phyloP scores from a whole-genome alignment of 768 basidiomycete genomes.

The Heimioporus sp. region DNA sequence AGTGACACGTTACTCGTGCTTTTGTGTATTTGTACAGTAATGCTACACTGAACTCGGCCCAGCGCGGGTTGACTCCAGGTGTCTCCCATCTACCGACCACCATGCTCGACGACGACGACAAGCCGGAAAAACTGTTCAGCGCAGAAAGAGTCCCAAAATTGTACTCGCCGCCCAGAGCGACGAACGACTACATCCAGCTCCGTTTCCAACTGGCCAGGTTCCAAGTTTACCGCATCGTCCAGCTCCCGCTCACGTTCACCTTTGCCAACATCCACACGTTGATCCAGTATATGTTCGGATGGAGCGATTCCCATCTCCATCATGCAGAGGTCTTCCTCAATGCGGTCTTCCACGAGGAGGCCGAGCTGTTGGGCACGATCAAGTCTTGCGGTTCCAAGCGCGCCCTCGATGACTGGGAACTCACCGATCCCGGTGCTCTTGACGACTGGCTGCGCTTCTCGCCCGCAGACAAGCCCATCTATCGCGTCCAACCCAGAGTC shows the following conservation, averaged over 20 bases:
- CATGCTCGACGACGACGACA: slow-evolving; percentile 11
- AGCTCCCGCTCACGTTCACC: slow-evolving; percentile 26
- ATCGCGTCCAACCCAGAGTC: slow-evolving; percentile 12
- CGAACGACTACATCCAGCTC: slow-evolving; percentile 24
- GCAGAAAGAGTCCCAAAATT: neutral
- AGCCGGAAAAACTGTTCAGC: neutral
- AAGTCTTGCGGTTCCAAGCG: slow-evolving; percentile 20
- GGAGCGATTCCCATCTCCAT: slow-evolving; percentile 26
- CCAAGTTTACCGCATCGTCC: slow-evolving; percentile 24
- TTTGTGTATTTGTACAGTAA: slow-evolving; percentile 14
- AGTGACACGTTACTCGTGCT: slow-evolving; percentile 17
- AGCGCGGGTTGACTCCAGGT: neutral
- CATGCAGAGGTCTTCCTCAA: slow-evolving; percentile 21
- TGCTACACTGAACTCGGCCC: too few species aligned
- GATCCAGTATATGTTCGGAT: slow-evolving; percentile 33
- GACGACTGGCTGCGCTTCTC: slow-evolving; percentile 16
- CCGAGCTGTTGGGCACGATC: slow-evolving; percentile 15
- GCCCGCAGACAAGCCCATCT: slow-evolving; percentile 17
- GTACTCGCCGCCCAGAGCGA: slow-evolving; percentile 14
- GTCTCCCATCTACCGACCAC: too few species aligned
- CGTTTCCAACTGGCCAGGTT: slow-evolving; percentile 31
- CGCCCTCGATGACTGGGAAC: slow-evolving; percentile 15
- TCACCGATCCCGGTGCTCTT: neutral
- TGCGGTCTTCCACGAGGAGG: slow-evolving; percentile 20
- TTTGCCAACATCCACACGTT: slow-evolving; percentile 30